Percentiles rank a stretch among this genome's conserved stretches.
phyloP scores from a whole-genome alignment of 768 basidiomycete genomes.

The Grammothele lineata region DNA sequence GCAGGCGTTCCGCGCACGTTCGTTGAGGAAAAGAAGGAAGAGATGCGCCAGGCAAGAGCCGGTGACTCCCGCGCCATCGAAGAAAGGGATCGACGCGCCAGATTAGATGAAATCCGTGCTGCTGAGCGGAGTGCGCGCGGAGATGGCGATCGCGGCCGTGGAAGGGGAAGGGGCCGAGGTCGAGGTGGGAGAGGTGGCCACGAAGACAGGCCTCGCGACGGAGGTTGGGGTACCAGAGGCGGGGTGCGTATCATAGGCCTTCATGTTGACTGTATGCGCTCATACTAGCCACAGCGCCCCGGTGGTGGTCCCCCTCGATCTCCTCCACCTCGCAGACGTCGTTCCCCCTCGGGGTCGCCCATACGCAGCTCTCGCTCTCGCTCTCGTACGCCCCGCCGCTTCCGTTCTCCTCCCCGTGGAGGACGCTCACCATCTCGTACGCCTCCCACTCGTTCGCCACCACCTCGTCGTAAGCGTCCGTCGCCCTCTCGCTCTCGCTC shows the following conservation, averaged over 20 bases:
- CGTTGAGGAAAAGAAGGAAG: constrained; percentile 89
- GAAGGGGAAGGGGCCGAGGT: constrained; percentile 43
- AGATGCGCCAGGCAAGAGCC: constrained; percentile 70
- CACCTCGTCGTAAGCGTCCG: constrained; percentile 23
- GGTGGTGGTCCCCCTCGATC: constrained; percentile 15
- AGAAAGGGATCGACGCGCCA: constrained; percentile 64
- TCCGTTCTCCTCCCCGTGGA: constrained; percentile 24
- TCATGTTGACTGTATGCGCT: not conserved
- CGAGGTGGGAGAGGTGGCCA: constrained; percentile 22
- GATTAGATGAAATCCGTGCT: constrained; percentile 66
- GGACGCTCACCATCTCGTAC: constrained; percentile 28
- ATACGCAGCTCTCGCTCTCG: constrained; percentile 37
- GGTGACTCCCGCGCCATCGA: constrained; percentile 62
- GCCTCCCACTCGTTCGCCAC: constrained; percentile 33
- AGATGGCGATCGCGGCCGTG: constrained; percentile 54
- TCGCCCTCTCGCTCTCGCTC: constrained; percentile 16
- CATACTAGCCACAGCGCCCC: constrained; percentile 10
- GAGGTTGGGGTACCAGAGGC: constrained; percentile 66
- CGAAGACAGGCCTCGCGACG: constrained; percentile 35
- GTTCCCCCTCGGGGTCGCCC: constrained; percentile 32
- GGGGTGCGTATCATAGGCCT: constrained; percentile 32
- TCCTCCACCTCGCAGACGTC: constrained; percentile 37
- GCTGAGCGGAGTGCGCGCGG: constrained; percentile 47
- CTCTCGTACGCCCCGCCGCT: constrained; percentile 28
- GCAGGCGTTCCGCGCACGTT: constrained; percentile 89